These are phyloP conservation scores for Lepidopterella palustris DNA, from an alignment of 495 filamentous ascomycete species.

Conservation along the genomic window DNA sequence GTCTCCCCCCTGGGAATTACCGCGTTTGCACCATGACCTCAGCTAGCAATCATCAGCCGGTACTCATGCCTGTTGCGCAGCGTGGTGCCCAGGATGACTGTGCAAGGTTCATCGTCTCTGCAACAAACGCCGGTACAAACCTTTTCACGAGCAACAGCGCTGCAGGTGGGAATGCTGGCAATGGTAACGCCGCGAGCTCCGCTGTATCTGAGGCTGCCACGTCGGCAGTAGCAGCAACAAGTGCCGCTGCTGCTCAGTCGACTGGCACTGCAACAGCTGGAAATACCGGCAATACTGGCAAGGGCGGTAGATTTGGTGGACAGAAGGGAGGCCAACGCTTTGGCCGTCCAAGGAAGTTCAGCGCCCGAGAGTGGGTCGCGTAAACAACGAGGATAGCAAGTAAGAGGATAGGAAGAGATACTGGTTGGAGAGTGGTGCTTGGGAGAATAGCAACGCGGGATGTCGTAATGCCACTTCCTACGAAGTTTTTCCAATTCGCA, in stretches of 20 bases:
- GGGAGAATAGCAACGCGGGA: neutral
- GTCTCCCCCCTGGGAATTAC: conserved; percentile 58
- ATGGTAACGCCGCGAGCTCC: conserved; percentile 12
- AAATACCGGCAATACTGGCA: neutral
- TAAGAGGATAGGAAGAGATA: neutral
- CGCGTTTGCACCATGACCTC: conserved; percentile 66
- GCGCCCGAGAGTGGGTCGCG: conserved; percentile 21
- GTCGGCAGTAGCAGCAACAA: neutral
- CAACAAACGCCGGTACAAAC: conserved; percentile 29
- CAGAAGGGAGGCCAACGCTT: neutral
- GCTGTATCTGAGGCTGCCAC: conserved; percentile 6
- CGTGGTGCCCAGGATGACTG: conserved; percentile 70
- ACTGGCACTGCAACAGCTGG: neutral
- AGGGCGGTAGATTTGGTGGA: conserved; percentile 11
- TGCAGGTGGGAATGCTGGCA: conserved; percentile 23
- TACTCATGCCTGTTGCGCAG: conserved; percentile 70
- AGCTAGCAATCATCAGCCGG: conserved; percentile 69
- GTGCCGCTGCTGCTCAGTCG: neutral
- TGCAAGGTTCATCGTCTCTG: conserved; percentile 50
- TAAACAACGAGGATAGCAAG: neutral
- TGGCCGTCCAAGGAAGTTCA: conserved; percentile 12
- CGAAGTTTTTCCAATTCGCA: conserved; percentile 3
- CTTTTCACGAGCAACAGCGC: conserved; percentile 23
- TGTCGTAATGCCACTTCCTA: conserved; percentile 26
- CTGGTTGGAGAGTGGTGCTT: conserved; percentile 5